Evolutionary conservation across 495 filamentous ascomycete genomes (phyloP).

Genomic region (Hypoxylon cercidicola): DNA sequence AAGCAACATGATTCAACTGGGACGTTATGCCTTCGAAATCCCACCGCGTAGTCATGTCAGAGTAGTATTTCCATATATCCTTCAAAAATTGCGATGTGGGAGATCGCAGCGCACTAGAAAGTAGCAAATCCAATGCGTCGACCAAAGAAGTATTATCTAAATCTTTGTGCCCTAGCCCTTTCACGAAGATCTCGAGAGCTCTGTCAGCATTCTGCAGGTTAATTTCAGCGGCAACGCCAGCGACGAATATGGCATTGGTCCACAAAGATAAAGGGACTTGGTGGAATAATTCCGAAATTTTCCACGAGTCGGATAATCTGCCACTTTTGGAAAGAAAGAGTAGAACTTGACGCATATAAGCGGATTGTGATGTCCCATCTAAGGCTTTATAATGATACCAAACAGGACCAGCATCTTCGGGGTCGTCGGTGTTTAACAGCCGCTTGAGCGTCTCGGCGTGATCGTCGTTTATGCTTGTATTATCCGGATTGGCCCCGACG

Average conservation of each 20-base stretch:
- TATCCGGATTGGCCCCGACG: background rate
- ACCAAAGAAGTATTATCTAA: conserved; percentile 28
- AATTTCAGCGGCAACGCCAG: conserved; percentile 40
- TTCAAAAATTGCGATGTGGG: conserved; percentile 25
- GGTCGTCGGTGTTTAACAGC: conserved; percentile 16
- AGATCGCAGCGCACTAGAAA: conserved; percentile 33
- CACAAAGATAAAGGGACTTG: conserved; percentile 32
- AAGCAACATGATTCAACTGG: conserved; percentile 29
- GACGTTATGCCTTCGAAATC: conserved; percentile 38
- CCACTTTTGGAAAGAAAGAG: conserved; percentile 34
- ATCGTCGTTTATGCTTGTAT: background rate
- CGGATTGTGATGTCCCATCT: conserved; percentile 21
- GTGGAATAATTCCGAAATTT: conserved; percentile 44
- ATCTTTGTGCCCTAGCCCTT: conserved; percentile 24
- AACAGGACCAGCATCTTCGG: conserved; percentile 26
- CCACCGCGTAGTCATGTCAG: conserved; percentile 33
- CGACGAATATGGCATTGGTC: conserved; percentile 32
- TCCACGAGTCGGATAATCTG: conserved; percentile 41
- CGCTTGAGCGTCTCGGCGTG: conserved; percentile 18
- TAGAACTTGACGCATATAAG: conserved; percentile 24
- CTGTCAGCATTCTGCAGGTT: conserved; percentile 35
- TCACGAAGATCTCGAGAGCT: conserved; percentile 39
- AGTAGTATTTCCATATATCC: conserved; percentile 33
- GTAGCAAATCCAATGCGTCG: conserved; percentile 39
- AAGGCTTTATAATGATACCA: conserved; percentile 40